Evolutionary conservation across 192 early-diverging fungal genomes (phyloP).

Genomic region (Entrophospora sp.): DNA sequence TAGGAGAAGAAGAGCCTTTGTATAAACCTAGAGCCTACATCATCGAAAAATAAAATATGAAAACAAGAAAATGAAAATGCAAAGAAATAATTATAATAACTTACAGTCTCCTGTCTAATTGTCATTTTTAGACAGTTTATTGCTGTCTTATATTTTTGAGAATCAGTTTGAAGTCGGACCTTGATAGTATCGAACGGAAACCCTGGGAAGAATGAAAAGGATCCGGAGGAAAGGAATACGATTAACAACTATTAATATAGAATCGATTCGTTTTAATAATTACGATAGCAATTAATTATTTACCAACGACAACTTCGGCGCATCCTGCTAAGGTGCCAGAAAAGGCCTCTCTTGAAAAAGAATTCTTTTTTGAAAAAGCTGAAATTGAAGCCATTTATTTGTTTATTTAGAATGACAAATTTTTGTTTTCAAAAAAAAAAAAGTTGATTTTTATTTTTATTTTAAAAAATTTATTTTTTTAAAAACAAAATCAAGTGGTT

Average conservation of each 20-base stretch:
- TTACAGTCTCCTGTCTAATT: conserved; percentile 51
- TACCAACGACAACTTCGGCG: background rate
- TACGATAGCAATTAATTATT: background rate
- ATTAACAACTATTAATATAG: background rate
- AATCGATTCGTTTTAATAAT: background rate
- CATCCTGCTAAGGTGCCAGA: background rate
- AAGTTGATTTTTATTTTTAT: too few relatives aligned
- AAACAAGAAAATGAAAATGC: background rate
- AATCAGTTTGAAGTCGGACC: conserved; percentile 61
- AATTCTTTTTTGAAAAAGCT: too few relatives aligned
- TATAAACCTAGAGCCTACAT: conserved; percentile 52
- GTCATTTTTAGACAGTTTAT: conserved; percentile 47
- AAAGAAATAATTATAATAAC: conserved; percentile 13
- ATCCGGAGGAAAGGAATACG: background rate
- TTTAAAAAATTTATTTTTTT: too few relatives aligned
- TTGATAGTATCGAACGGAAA: conserved; percentile 63
- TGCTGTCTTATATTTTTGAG: conserved; percentile 42
- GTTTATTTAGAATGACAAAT: too few relatives aligned
- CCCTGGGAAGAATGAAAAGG: conserved; percentile 23
- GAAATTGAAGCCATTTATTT: too few relatives aligned
- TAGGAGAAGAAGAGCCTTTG: conserved; percentile 59
- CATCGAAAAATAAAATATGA: background rate
- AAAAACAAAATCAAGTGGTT: too few relatives aligned
- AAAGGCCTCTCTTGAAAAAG: background rate
- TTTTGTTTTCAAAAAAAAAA: too few relatives aligned